These are phyloP conservation scores for Globisporangium spiculum DNA, from an alignment of 352 stramenopile species.

Conservation along the genomic window DNA sequence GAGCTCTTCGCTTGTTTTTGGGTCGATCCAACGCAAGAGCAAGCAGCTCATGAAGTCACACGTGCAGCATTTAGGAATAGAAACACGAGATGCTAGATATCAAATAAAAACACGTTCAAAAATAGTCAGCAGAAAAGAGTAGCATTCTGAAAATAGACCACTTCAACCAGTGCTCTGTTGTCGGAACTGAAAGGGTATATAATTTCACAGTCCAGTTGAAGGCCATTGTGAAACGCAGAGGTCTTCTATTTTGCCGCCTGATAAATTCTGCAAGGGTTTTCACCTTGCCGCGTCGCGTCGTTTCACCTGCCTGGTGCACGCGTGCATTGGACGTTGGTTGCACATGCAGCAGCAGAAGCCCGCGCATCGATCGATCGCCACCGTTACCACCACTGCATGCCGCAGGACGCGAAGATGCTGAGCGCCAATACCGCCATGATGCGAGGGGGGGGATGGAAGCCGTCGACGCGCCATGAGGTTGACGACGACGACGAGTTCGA, in stretches of 20 bases:
- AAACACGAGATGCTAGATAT: neutral
- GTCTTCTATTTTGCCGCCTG: neutral
- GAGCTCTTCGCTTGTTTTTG: slow-evolving; percentile 1
- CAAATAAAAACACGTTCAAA: slow-evolving; percentile 8
- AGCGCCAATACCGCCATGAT: slow-evolving; percentile 7
- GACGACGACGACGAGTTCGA: slow-evolving; percentile 18
- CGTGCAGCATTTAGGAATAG: slow-evolving; percentile 5
- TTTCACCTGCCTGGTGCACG: slow-evolving; percentile 1
- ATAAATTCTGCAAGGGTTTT: neutral
- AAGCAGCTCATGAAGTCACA: slow-evolving; percentile 6
- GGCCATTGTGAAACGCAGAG: neutral
- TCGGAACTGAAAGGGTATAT: neutral
- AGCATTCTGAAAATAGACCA: neutral
- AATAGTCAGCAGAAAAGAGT: neutral
- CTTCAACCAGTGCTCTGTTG: neutral
- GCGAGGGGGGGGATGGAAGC: neutral
- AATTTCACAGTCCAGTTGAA: neutral
- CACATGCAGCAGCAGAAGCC: neutral
- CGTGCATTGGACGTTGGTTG: slow-evolving; percentile 7
- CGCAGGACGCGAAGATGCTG: neutral
- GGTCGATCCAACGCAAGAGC: neutral
- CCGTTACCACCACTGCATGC: neutral
- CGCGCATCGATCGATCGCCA: neutral
- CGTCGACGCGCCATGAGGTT: neutral
- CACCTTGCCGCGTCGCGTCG: slow-evolving; percentile 10